Evolutionary conservation across 257 asterid species (phyloP), one percentile per base, ranked within the genome.

Genomic region (Penstemon newberryi): DNA sequence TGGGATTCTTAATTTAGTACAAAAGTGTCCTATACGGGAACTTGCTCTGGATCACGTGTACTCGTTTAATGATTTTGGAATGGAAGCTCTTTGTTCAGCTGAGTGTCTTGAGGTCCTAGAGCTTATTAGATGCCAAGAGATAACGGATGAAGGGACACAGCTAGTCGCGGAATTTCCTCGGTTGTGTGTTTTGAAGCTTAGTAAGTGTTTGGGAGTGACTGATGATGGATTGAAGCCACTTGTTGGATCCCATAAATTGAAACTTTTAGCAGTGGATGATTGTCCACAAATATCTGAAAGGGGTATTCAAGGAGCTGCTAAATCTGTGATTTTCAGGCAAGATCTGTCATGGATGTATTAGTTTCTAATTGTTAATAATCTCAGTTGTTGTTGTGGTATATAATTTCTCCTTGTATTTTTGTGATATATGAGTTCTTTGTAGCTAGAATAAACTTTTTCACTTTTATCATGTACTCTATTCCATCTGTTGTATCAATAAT

Each of bases 321-420:
- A 79, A 69, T 70, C 77, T 0, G 85, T 89, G 19, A 51, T 71
- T 60, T 89, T 85, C 80, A 89, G 77, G 72, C 90, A 84, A 67
- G 98, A 91, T 52, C 70, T 91, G 36, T 84, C 96, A 9, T 91
- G 98, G 96, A 82, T 91, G 90, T 80, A 79, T 77, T 86, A 84
- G 77, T 53, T 39, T 58, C 44, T 9, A 57, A 9, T 42, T 19
- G 59, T 60, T 37, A 19, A 51, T 10, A 25, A n/a, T 37, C 0
- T 45, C 12, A 9, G 13, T 57, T 4, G 6, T 46, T 69, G 33
- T 55, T 36, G 12, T 55, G 40, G 13, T 55, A 19, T 8, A 39
- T 55, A 11, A 25, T 19, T 55, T 19, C 6, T n/a, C 5, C n/a
- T 38, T 6, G 15, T 39, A 11, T 40, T 56, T 18, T 18, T 54